Evolutionary conservation across 2,329 filamentous ascomycete genomes (phyloP).

Genomic region (Penicillium sp.): DNA sequence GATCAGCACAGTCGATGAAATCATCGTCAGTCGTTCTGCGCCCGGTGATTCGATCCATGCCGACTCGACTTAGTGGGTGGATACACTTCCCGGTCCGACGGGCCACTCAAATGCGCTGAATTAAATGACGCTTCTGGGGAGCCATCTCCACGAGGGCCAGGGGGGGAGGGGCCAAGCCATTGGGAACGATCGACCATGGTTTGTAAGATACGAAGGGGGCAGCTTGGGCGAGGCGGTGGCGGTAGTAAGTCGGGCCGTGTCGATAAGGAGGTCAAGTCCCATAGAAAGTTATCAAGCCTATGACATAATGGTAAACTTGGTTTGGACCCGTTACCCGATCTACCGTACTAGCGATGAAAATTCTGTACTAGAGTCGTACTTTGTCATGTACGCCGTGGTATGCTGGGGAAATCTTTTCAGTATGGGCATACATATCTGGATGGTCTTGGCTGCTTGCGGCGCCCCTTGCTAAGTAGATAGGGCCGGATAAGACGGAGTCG

Average conservation of each 20-base stretch:
- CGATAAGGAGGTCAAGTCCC: constrained; percentile 11
- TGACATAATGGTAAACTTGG: constrained; percentile 17
- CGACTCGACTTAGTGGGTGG: constrained; percentile 14
- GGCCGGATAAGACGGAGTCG: constrained; percentile 6
- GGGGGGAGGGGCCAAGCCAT: constrained; percentile 3
- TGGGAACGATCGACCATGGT: constrained; percentile 19
- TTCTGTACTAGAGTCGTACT: not conserved
- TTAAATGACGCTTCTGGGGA: constrained; percentile 27
- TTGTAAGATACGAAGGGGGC: constrained; percentile 19
- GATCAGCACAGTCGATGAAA: constrained; percentile 15
- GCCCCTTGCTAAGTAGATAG: constrained; percentile 15
- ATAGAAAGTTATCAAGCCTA: not conserved
- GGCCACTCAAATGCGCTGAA: constrained; percentile 18
- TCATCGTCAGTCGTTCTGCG: constrained; percentile 17
- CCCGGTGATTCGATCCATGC: constrained; percentile 19
- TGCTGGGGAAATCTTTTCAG: not conserved
- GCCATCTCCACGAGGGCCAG: constrained; percentile 14
- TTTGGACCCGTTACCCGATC: not conserved
- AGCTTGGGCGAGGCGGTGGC: constrained; percentile 23
- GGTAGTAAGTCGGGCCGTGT: constrained; percentile 7
- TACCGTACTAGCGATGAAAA: not conserved
- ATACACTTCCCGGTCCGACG: constrained; percentile 1
- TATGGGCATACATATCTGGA: constrained; percentile 16
- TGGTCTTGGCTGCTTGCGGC: constrained; percentile 21
- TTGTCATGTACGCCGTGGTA: not conserved